Conservation (phyloP, 1,284 basidiomycete species). For the Heliocybe sulcata region DNA sequence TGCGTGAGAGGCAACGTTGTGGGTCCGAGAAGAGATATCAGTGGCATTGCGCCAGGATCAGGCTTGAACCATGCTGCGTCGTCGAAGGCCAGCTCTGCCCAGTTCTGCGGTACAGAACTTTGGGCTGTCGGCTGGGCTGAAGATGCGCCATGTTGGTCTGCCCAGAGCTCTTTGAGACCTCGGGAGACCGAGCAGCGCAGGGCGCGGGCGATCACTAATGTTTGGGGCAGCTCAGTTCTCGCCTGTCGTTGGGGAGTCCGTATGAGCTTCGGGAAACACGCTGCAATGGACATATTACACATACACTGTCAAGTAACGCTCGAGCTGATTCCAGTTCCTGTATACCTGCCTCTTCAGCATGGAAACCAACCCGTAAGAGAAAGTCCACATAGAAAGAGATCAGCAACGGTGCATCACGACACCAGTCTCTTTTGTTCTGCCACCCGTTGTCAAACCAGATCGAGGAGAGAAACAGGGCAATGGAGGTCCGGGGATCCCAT, state of each 20-base stretch:
- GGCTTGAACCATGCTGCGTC: no score
- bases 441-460: constrained; percentile 54
- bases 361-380: constrained; percentile 38
- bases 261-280: no score
- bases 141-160: background rate
- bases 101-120: no score
- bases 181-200: constrained; percentile 13
- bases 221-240: background rate
- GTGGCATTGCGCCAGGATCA: background rate
- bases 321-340: constrained; percentile 1
- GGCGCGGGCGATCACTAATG: background rate
- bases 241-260: background rate
- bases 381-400: constrained; percentile 56
- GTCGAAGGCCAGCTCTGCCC: no score
- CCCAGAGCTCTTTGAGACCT: background rate
- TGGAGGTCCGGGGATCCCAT: constrained; percentile 41
- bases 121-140: no score
- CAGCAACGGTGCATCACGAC: constrained; percentile 42
- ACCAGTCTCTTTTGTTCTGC: constrained; percentile 25
- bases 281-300: no score
- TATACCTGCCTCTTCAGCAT: constrained; percentile 9
- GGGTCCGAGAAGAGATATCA: background rate
- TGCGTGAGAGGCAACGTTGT: no score
- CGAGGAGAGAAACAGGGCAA: constrained; percentile 45
- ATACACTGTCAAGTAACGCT: background rate